phyloP scores from a whole-genome alignment of 208 protist species.

The Leptomonas seymouri region DNA sequence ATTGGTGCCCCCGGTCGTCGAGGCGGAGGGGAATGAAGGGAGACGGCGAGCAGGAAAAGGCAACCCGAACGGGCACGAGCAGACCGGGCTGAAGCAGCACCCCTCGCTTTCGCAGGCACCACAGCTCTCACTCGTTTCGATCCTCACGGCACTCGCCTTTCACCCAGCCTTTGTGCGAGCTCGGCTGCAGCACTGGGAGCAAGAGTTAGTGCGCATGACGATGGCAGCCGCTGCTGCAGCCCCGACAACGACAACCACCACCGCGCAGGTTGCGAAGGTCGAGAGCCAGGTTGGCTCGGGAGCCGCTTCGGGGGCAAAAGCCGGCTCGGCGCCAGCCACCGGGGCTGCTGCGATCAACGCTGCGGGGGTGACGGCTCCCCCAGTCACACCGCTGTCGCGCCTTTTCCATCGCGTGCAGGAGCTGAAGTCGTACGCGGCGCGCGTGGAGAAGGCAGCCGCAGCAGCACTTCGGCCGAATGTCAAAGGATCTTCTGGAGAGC shows the following conservation, averaged over 20 bases:
- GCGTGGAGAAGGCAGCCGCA: conserved; percentile 16
- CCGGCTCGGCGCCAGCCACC: background rate
- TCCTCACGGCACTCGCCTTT: conserved; percentile 35
- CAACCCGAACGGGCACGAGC: background rate
- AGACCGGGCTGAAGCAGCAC: background rate
- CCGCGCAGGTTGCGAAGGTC: background rate
- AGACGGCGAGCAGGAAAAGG: background rate
- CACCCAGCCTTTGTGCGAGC: conserved; percentile 25
- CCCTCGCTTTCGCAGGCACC: background rate
- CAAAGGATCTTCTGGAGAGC: background rate
- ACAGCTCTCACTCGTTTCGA: conserved; percentile 18
- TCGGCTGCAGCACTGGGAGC: conserved; percentile 22
- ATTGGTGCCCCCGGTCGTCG: background rate
- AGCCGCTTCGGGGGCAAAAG: background rate
- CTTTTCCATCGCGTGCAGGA: conserved; percentile 38
- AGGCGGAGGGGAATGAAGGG: background rate
- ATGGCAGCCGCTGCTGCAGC: conserved; percentile 8
- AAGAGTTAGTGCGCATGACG: conserved; percentile 17
- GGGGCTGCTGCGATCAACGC: background rate
- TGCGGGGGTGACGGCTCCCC: background rate
- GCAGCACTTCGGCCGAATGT: background rate
- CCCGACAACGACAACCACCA: background rate
- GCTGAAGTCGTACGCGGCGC: conserved; percentile 24
- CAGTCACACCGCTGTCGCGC: conserved; percentile 12
- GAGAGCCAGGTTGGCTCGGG: background rate